Evolutionary conservation across 2,329 filamentous ascomycete species (phyloP).

Genomic region (Dactylellina leptospora): DNA sequence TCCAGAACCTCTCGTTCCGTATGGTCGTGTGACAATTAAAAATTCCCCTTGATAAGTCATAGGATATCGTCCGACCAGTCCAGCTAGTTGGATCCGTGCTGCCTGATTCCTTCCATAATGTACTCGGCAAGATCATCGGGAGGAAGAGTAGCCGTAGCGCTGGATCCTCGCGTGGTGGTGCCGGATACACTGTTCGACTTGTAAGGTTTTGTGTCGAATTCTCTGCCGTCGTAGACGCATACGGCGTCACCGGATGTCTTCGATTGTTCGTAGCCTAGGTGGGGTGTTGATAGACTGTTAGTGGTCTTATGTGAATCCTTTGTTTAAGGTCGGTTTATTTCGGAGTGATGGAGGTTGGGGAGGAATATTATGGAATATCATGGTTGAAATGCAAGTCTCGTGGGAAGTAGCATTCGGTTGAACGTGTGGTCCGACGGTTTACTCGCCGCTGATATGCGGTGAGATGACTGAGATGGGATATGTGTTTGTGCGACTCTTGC

Average conservation of each 20-base stretch:
- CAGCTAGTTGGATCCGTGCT: slow-evolving; percentile 34
- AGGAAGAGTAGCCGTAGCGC: not conserved
- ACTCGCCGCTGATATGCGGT: not conserved
- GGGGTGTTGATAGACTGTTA: too few relatives aligned
- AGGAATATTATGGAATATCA: too few relatives aligned
- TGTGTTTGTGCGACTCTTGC: not conserved
- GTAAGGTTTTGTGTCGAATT: slow-evolving; percentile 39
- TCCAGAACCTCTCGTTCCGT: too few relatives aligned
- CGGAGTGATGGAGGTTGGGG: too few relatives aligned
- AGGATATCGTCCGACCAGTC: not conserved
- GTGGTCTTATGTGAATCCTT: slow-evolving; percentile 7
- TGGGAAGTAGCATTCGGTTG: too few relatives aligned
- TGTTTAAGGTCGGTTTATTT: too few relatives aligned
- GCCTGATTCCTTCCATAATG: slow-evolving; percentile 45
- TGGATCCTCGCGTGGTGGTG: slow-evolving; percentile 14
- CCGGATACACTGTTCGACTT: not conserved
- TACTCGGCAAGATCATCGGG: slow-evolving; percentile 26
- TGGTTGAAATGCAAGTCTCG: too few relatives aligned
- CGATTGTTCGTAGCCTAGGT: slow-evolving; percentile 40
- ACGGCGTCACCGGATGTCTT: slow-evolving; percentile 39
- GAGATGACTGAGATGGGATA: not conserved
- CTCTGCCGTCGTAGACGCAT: slow-evolving; percentile 44
- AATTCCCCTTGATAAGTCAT: too few relatives aligned
- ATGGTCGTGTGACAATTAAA: too few relatives aligned
- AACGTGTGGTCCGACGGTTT: too few relatives aligned